Evolutionary conservation across 75 land plant species (phyloP).

Genomic region (Gnetum montanum): DNA sequence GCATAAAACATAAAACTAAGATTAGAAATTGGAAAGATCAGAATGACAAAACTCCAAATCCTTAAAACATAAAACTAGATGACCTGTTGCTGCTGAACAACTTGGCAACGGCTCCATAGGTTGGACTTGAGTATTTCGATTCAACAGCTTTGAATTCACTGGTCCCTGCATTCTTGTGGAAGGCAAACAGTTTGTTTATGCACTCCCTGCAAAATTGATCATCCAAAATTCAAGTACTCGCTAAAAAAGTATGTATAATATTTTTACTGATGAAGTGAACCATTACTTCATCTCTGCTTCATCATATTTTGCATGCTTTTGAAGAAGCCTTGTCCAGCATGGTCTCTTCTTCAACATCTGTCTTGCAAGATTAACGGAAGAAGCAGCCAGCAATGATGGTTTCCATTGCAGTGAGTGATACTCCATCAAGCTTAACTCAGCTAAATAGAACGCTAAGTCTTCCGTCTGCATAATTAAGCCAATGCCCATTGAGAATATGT

Average conservation of each 20-base stretch:
- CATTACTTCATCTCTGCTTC: constrained; percentile 54
- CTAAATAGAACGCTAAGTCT: constrained; percentile 60
- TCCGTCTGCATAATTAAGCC: constrained; percentile 48
- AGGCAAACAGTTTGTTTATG: constrained; percentile 40
- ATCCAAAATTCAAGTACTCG: not conserved
- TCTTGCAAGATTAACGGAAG: constrained; percentile 69
- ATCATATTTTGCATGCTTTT: constrained; percentile 58
- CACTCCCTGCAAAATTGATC: constrained; percentile 38
- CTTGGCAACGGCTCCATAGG: constrained; percentile 28
- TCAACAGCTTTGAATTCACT: constrained; percentile 48
- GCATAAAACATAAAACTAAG: no score
- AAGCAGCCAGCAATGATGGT: constrained; percentile 68
- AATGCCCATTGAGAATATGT: not conserved
- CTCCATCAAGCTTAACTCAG: constrained; percentile 78
- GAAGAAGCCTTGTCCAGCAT: constrained; percentile 53
- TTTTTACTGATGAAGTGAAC: not conserved
- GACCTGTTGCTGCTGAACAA: no score
- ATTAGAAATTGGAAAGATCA: no score
- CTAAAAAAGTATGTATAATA: not conserved
- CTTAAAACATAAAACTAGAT: no score
- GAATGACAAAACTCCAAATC: no score
- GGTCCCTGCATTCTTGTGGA: constrained; percentile 41
- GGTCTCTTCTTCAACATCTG: constrained; percentile 34
- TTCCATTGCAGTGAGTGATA: constrained; percentile 51
- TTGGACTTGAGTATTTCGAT: constrained; percentile 49